Evolutionary conservation across 2,329 filamentous ascomycete species (phyloP).

Genomic region (Trichoderma gracile): DNA sequence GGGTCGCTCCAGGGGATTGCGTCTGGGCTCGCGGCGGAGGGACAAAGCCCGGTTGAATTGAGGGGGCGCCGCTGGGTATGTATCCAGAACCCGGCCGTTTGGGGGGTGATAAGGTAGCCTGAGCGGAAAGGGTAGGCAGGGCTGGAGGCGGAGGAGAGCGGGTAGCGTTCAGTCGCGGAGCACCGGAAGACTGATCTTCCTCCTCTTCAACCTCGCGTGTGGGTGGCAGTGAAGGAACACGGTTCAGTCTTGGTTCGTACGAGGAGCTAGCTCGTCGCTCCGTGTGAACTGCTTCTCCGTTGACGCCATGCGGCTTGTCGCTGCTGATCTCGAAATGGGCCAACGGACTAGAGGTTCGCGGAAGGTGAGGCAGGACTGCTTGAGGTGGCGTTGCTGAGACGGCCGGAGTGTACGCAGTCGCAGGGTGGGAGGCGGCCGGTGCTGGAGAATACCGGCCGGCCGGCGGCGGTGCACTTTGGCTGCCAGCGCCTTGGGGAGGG

Average conservation of each 20-base stretch:
- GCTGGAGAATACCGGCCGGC: slow-evolving; percentile 57
- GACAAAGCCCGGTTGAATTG: slow-evolving; percentile 46
- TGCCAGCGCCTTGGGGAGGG: slow-evolving; percentile 42
- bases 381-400: slow-evolving; percentile 43
- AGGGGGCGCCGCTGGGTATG: slow-evolving; percentile 43
- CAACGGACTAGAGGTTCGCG: slow-evolving; percentile 65
- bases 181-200: slow-evolving; percentile 34
- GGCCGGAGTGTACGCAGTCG: slow-evolving; percentile 45
- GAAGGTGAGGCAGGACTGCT: slow-evolving; percentile 57
- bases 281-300: slow-evolving; percentile 45
- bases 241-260: slow-evolving; percentile 56
- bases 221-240: slow-evolving; percentile 59
- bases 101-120: slow-evolving; percentile 55
- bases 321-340: slow-evolving; percentile 62
- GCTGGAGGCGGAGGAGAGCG: slow-evolving; percentile 30
- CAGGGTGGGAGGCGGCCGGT: slow-evolving; percentile 44
- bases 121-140: slow-evolving; percentile 38
- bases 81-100: slow-evolving; percentile 58
- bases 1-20: slow-evolving; percentile 58
- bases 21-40: slow-evolving; percentile 63
- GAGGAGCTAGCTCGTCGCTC: slow-evolving; percentile 55
- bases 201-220: slow-evolving; percentile 63
- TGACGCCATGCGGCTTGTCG: slow-evolving; percentile 39
- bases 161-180: slow-evolving; percentile 34
- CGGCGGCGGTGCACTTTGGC: slow-evolving; percentile 44